Evolutionary conservation across 208 protist species (phyloP).

Genomic region (Trypanosoma scelopori): DNA sequence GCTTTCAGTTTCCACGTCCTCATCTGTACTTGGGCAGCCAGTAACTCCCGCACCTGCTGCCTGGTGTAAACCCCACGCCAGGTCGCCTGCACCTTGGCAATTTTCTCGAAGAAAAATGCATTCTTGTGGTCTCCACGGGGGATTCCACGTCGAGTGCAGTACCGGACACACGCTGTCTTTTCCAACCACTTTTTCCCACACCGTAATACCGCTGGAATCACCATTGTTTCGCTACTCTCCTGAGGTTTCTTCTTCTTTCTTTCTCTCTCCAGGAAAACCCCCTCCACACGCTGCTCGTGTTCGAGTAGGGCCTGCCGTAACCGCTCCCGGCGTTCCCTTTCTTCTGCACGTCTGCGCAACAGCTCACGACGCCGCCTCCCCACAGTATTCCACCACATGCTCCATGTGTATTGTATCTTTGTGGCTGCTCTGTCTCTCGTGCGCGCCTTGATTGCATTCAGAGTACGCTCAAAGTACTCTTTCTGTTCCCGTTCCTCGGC

Average conservation of each 20-base stretch:
- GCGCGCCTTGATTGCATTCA: constrained; percentile 30
- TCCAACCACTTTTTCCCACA: constrained; percentile 51
- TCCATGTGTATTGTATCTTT: constrained; percentile 60
- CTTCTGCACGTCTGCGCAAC: constrained; percentile 44
- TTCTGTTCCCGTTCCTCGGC: constrained; percentile 15
- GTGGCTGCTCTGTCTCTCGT: constrained; percentile 43
- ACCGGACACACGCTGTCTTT: constrained; percentile 46
- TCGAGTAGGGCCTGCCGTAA: constrained; percentile 28
- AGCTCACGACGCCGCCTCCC: constrained; percentile 49
- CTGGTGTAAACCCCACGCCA: constrained; percentile 35
- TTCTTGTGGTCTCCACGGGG: constrained; percentile 19
- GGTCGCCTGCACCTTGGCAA: constrained; percentile 36
- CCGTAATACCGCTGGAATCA: constrained; percentile 30
- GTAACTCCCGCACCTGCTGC: background rate
- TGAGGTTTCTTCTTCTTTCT: constrained; percentile 1
- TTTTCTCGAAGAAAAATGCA: constrained; percentile 15
- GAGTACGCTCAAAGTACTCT: constrained; percentile 27
- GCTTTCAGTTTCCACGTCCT: background rate
- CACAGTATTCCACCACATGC: constrained; percentile 59
- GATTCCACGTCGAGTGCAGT: constrained; percentile 31
- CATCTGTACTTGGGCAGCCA: background rate
- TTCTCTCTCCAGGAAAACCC: background rate
- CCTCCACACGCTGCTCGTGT: constrained; percentile 23
- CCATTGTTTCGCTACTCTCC: too few species aligned
- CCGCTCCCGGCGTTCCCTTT: constrained; percentile 35